Evolutionary conservation across 305 asterid species (phyloP), one percentile per base, ranked within the genome.

Genomic region (Solanum hybrid): DNA sequence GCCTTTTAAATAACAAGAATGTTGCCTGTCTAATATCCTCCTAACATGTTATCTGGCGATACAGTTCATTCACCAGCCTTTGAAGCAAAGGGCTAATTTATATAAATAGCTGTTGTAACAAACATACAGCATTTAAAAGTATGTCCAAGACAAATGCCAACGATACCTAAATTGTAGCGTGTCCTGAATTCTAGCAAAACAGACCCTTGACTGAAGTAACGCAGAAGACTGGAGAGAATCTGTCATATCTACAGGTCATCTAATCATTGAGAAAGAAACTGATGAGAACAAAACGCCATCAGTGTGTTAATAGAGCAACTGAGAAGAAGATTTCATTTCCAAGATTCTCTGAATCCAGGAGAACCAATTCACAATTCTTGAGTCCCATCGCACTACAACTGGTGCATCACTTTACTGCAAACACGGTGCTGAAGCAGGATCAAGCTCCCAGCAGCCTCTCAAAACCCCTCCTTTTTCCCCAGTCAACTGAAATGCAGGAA

Each of bases 401-500:
- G 88, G 88, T 5, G 67, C 87, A 87, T 74, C 89, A 82, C 39
- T 46, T 82, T 13, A 82, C 87, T 20, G 35, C 29, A 34, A 86
- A 67, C 33, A 22, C 4, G 93, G 91, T 46, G 87, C 86, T 86
- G 93, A 88, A 36, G 90, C 91, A 67, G 71, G 89, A 81, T 92
- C 91, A 78, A 92, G 91, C 92, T 86, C 89, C 92, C 90, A 91
- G 46, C 87, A 69, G 37, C 93, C 90, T 39, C 29, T 89, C 61
- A 86, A 89, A 29, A 18, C 57, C 77, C 87, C 89, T 22, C 89
- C 92, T 84, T 71, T 64, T 84, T 87, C 91, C 11, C 81, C 51
- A 11, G 87, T 87, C 24, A 89, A 39, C 85, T 29, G 71, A 86
- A 80, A 78, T 36, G 93, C 92, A 16, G 92, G 91, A 8, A 89